Percentiles rank a stretch among this genome's conserved stretches.
Conservation (phyloP, 495 filamentous ascomycete genomes). For the Penicillium waksmanii region DNA sequence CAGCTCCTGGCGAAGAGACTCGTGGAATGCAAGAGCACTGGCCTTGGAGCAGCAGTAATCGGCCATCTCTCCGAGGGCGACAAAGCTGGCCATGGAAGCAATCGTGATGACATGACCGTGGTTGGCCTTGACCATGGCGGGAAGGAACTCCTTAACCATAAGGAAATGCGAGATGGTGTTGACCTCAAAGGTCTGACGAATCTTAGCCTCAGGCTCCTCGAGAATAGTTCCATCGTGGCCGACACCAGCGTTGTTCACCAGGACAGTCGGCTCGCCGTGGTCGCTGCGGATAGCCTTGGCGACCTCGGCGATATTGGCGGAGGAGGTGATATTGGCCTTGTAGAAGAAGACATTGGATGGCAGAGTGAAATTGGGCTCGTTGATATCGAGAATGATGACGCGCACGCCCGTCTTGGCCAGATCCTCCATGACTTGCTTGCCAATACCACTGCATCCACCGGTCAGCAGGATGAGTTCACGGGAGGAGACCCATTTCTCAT, state of each 20-base stretch:
- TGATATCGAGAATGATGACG: constrained; percentile 56
- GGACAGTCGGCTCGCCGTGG: constrained; percentile 55
- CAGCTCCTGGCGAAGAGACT: constrained; percentile 50
- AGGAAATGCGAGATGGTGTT: constrained; percentile 64
- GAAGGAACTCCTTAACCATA: constrained; percentile 62
- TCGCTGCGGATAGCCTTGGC: constrained; percentile 50
- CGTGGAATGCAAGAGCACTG: constrained; percentile 59
- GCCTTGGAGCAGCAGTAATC: constrained; percentile 63
- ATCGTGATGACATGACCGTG: constrained; percentile 64
- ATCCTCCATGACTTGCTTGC: constrained; percentile 50
- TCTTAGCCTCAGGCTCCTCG: constrained; percentile 45
- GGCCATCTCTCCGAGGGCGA: constrained; percentile 50
- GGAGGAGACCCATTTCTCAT: constrained; percentile 43
- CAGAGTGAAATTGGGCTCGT: constrained; percentile 37
- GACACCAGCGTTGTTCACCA: constrained; percentile 67
- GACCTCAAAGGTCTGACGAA: constrained; percentile 58
- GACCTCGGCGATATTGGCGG: constrained; percentile 43
- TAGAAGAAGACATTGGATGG: constrained; percentile 49
- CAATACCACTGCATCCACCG: constrained; percentile 62
- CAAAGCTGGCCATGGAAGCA: constrained; percentile 59
- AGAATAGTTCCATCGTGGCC: constrained; percentile 51
- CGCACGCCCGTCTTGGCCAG: constrained; percentile 51
- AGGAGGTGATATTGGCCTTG: constrained; percentile 58
- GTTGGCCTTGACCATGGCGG: constrained; percentile 60
- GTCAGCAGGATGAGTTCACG: constrained; percentile 62